Conservation (phyloP, 192 early-diverging fungal species). For the Phycomyces nitens region DNA sequence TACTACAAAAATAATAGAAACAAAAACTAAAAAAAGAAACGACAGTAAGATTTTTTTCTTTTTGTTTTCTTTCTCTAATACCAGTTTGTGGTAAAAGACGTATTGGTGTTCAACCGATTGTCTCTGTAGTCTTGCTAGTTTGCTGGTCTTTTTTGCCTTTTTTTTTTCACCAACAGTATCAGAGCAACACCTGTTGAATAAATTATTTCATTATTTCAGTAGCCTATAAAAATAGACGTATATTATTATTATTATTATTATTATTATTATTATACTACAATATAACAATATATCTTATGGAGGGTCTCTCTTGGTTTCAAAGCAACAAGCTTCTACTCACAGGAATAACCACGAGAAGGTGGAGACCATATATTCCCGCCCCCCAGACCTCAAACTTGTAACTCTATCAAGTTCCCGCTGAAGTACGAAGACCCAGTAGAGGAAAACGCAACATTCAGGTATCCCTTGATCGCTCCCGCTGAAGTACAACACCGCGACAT, state of each 20-base stretch:
- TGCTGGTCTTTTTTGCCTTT: neutral
- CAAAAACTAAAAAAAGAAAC: neutral
- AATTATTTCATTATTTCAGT: conserved; percentile 1
- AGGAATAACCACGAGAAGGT: too few relatives aligned
- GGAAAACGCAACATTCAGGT: neutral
- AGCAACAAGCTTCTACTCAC: too few relatives aligned
- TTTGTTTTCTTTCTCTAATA: neutral
- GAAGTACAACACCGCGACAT: neutral
- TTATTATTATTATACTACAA: too few relatives aligned
- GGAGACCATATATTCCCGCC: too few relatives aligned
- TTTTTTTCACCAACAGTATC: neutral
- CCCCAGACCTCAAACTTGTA: too few relatives aligned
- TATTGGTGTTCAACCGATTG: neutral
- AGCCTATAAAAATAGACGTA: neutral
- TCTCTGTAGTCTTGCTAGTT: neutral
- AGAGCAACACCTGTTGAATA: neutral
- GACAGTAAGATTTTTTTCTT: neutral
- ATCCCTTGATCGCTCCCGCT: neutral
- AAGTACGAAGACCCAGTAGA: neutral
- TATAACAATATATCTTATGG: neutral
- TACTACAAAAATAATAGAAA: neutral
- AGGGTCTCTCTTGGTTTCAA: too few relatives aligned
- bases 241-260: too few relatives aligned
- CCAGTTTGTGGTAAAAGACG: too few relatives aligned
- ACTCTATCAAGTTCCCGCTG: neutral